Base-by-base conservation (phyloP, 495 filamentous ascomycete genomes). In the Penicillium mononematosum region DNA sequence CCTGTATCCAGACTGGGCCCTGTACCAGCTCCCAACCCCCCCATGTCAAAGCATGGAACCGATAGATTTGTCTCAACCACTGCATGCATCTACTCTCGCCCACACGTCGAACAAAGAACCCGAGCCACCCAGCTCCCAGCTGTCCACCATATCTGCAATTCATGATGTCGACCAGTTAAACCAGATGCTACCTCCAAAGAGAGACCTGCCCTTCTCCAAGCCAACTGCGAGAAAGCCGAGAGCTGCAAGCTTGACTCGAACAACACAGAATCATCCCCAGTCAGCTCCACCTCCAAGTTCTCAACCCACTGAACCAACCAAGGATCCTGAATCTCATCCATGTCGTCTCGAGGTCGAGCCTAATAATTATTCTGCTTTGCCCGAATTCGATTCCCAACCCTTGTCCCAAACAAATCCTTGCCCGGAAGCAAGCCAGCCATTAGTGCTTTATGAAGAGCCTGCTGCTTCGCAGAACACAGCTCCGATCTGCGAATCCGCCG, bases 131-230 rank as follows among this genome's bases (percentile, higher is more conserved):
- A 44, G 34, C 51, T 53, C 63, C 1, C 68, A 66, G 44, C 60
- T 62, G 5, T 55, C 60, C 3, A 59, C 67, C 9, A 41, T 61
- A 11, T 59, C 59, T 24, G 55, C 56, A 12, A 66, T 50, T 29
- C 64, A 71, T 36, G 65, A 69, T 17, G 27, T 51, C 19, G 59
- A 72, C 43, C 49, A 62, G 19, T 62, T 78, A 0, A 67, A 74
- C 42, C 65, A 75, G 32, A 66, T 73, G 56, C 62, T 79, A 8
- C 79, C 79, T 19, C 79, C 79, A n/a, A 77, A 69, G 51, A 58
- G 78, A 42, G 67, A 70, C 11, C 66, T 82, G 1, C 79, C 79
- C 4, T 80, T 79, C 50, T 41, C 64, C 17, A 72, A 67, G 38
- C 59, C 25, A 64, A 50, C 25, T 17, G 50, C 24, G 70, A 75